Evolutionary conservation across 768 basidiomycete species (phyloP).

Genomic region (Lanmaoa pseudosensibilis): DNA sequence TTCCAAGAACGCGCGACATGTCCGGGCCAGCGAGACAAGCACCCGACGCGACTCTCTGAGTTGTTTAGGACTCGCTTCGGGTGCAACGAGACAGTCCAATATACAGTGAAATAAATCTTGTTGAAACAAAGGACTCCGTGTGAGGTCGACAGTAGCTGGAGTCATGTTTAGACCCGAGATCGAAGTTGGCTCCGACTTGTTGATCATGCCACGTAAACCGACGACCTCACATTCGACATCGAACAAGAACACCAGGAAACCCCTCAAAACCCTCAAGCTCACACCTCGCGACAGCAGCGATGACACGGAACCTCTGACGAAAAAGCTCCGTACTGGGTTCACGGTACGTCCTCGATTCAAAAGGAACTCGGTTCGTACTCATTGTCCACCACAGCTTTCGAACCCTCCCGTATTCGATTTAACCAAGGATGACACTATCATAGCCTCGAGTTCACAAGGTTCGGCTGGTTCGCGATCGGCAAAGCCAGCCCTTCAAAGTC

Average conservation of each 20-base stretch:
- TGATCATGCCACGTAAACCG: conserved; percentile 28
- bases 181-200: too few relatives aligned
- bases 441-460: conserved; percentile 6
- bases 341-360: conserved; percentile 6
- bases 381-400: conserved; percentile 15
- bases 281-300: conserved; percentile 12
- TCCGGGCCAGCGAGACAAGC: background rate
- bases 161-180: background rate
- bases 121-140: background rate
- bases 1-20: conserved; percentile 4
- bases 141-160: background rate
- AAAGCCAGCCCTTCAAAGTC: background rate
- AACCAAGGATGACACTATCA: conserved; percentile 12
- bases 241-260: conserved; percentile 12
- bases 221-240: conserved; percentile 3
- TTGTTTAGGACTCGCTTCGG: background rate
- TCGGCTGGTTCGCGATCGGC: background rate
- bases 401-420: conserved; percentile 26
- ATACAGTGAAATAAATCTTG: background rate
- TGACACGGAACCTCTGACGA: conserved; percentile 20
- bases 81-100: background rate
- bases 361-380: background rate
- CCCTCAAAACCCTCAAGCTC: conserved; percentile 28
- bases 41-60: background rate
- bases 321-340: conserved; percentile 18